These are phyloP conservation scores for Kuraishia cidri DNA, from an alignment of 805 yeast species.

Conservation along the genomic window DNA sequence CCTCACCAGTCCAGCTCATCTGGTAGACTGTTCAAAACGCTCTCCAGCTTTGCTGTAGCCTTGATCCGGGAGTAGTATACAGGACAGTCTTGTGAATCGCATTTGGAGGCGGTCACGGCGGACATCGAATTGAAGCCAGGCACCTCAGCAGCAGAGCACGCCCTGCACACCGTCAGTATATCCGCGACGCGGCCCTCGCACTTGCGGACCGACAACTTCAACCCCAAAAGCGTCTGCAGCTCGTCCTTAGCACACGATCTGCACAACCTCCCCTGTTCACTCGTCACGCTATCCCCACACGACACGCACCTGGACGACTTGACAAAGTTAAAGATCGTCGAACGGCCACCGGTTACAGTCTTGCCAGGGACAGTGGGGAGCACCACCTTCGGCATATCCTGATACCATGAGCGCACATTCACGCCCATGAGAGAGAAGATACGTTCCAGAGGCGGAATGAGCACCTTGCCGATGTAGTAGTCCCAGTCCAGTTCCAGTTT, in stretches of 20 bases:
- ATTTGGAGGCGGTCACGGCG: slow-evolving; percentile 24
- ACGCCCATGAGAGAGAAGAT: slow-evolving; percentile 79
- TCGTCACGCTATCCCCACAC: too few species aligned
- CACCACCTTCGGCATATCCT: slow-evolving; percentile 44
- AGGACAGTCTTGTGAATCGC: slow-evolving; percentile 60
- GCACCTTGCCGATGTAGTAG: slow-evolving; percentile 75
- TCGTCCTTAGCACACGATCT: slow-evolving; percentile 23
- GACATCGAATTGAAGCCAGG: slow-evolving; percentile 9
- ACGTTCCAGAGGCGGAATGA: slow-evolving; percentile 87
- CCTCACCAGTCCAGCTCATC: slow-evolving; percentile 4
- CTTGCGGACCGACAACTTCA: slow-evolving; percentile 16
- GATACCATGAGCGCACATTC: slow-evolving; percentile 69
- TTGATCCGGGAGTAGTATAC: slow-evolving; percentile 47
- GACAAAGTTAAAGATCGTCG: too few species aligned
- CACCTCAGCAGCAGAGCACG: slow-evolving; percentile 18
- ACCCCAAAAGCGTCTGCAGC: slow-evolving; percentile 21
- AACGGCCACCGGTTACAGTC: too few species aligned
- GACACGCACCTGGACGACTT: too few species aligned
- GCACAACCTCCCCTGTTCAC: slow-evolving; percentile 26
- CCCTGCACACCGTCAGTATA: slow-evolving; percentile 23
- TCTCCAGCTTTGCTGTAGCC: slow-evolving; percentile 18
- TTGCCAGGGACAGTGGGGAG: slow-evolving; percentile 1
- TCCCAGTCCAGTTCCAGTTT: slow-evolving; percentile 57
- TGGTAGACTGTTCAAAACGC: slow-evolving; percentile 5
- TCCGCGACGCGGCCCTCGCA: slow-evolving; percentile 18